Evolutionary conservation across 768 basidiomycete species (phyloP).

Genomic region (Zangia roseola): DNA sequence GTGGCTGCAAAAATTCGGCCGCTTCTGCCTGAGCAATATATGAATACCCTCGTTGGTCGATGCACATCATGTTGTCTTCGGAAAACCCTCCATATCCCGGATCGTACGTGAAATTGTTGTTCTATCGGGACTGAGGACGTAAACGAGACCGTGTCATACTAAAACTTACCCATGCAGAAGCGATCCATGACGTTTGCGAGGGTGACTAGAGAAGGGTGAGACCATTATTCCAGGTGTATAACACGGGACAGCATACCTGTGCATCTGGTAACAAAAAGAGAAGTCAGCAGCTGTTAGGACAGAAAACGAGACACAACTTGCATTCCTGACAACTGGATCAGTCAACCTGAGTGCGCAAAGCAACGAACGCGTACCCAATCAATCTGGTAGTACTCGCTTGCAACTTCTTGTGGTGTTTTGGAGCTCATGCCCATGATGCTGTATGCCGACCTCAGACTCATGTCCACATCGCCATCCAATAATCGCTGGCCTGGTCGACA

Average conservation of each 20-base stretch:
- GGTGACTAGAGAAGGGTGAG: slow-evolving; percentile 50
- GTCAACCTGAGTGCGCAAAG: background rate
- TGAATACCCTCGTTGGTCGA: slow-evolving; percentile 65
- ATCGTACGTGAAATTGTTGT: slow-evolving; percentile 60
- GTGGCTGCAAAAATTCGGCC: slow-evolving; percentile 45
- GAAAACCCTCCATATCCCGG: slow-evolving; percentile 57
- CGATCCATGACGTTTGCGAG: slow-evolving; percentile 61
- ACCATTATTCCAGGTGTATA: background rate
- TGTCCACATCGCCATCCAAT: slow-evolving; percentile 42
- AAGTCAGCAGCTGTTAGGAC: background rate
- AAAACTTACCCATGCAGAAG: slow-evolving; percentile 56
- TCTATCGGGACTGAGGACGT: slow-evolving; percentile 33
- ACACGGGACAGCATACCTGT: slow-evolving; percentile 19
- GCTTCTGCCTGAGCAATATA: slow-evolving; percentile 58
- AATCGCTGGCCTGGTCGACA: slow-evolving; percentile 11
- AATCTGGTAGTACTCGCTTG: slow-evolving; percentile 57
- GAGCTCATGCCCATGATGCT: slow-evolving; percentile 47
- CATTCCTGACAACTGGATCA: slow-evolving; percentile 27
- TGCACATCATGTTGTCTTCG: slow-evolving; percentile 47
- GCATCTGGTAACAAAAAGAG: slow-evolving; percentile 14
- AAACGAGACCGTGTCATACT: background rate
- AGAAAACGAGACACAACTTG: slow-evolving; percentile 9
- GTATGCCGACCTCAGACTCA: slow-evolving; percentile 54
- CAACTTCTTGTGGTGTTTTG: slow-evolving; percentile 44
- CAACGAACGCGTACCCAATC: slow-evolving; percentile 28